Evolutionary conservation across 495 filamentous ascomycete species (phyloP), one percentile per base, ranked within the genome.

Genomic region (Penicillium ochrochloron): DNA sequence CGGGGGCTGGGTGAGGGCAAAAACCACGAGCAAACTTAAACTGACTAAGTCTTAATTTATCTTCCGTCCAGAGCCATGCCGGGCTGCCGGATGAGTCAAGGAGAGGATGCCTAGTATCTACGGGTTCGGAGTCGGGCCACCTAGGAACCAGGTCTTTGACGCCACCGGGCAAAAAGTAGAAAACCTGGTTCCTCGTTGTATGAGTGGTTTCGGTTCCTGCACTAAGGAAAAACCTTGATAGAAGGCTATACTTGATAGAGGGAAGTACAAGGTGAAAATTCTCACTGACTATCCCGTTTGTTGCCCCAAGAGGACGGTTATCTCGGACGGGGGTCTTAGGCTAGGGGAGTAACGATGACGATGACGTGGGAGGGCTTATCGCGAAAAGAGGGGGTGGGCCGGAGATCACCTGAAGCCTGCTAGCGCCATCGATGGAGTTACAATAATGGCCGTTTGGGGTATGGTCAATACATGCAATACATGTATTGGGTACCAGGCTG

Each of bases 341-440:
- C n/a, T 12, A 52, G 15, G 33, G n/a, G 6, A 27, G 6, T 14
- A 34, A 12, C 10, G 53, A 33, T 19, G 56, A 27, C 66, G 61
- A 73, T 73, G 71, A 73, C 71, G 71, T 73, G 63, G 39, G 60
- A 57, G 57, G 61, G 61, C 66, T 72, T 72, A 72, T 74, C 71
- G 71, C 44, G 31, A 72, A 74, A 72, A 72, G 71, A 74, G 71
- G 71, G 71, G 71, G 71, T 70, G 71, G 71, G 34, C 60, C 50
- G 21, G 39, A 27, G 56, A 58, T 58, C 56, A 58, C 35, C 56
- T 58, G 56, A 54, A 61, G 57, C 42, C 57, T 34, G 39, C n/a
- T 54, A 54, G 51, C 51, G 51, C 51, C 51, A 34, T 54, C 51
- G 7, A 44, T 19, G 42, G 42, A 54, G 29, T 33, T 63, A 41